phyloP scores from a whole-genome alignment of 805 yeast genomes.

The Jamesozyma piceae region DNA sequence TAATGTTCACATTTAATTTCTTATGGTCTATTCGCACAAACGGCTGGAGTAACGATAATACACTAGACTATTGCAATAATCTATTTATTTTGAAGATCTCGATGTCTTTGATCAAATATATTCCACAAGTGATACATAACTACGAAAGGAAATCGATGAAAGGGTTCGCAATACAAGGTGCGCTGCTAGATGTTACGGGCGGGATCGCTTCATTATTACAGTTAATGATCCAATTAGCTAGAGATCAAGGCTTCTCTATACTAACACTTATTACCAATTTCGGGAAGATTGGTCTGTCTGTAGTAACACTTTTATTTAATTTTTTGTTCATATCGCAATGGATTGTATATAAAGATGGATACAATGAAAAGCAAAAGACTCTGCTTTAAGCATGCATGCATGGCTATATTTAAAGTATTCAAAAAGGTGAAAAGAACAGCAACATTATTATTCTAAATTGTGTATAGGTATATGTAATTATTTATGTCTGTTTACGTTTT shows the following conservation, averaged over 20 bases:
- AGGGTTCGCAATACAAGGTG: conserved; percentile 69
- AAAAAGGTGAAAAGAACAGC: too few relatives aligned
- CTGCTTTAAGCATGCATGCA: too few relatives aligned
- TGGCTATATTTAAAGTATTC: too few relatives aligned
- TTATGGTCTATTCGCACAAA: conserved; percentile 1
- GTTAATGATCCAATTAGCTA: conserved; percentile 16
- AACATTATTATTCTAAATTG: too few relatives aligned
- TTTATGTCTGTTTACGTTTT: too few relatives aligned
- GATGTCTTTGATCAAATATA: conserved; percentile 43
- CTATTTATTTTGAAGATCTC: conserved; percentile 33
- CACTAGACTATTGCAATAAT: conserved; percentile 20
- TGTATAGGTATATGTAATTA: too few relatives aligned
- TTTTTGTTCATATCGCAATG: conserved; percentile 33
- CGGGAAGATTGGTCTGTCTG: conserved; percentile 34
- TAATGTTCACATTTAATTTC: conserved; percentile 11
- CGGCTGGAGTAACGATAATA: conserved; percentile 20
- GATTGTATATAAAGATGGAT: conserved; percentile 12
- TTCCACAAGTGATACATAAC: conserved; percentile 84
- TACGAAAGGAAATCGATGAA: conserved; percentile 66
- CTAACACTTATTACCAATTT: conserved; percentile 28
- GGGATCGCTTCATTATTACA: conserved; percentile 28
- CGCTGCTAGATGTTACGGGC: conserved; percentile 32
- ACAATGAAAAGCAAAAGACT: neutral
- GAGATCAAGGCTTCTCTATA: conserved; percentile 15
- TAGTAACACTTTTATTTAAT: conserved; percentile 33